Percentiles rank a stretch among this genome's conserved stretches.
These are phyloP conservation scores for Solanum chmielewskii DNA, from an alignment of 257 asterid genomes.

Conservation along the genomic window DNA sequence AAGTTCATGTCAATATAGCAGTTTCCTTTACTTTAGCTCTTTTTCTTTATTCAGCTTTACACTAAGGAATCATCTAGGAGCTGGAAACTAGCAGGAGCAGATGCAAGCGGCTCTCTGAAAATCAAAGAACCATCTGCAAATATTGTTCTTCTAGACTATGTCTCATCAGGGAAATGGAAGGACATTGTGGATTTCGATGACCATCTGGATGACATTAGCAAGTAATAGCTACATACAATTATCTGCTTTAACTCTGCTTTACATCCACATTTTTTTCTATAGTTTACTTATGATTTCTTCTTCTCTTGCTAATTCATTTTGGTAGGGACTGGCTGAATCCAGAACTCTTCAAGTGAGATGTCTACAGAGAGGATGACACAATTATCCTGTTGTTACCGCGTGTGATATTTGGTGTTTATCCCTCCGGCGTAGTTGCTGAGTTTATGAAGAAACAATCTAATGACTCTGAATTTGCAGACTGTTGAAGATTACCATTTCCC, in stretches of 20 bases:
- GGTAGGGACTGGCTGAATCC: slow-evolving; percentile 79
- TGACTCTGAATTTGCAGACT: not conserved
- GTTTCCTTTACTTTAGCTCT: not conserved
- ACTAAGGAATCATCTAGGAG: slow-evolving; percentile 75
- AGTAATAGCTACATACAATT: slow-evolving; percentile 32
- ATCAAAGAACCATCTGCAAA: slow-evolving; percentile 84
- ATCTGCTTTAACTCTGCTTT: not conserved
- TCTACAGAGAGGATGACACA: not conserved
- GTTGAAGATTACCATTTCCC: not conserved
- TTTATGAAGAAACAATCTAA: not conserved
- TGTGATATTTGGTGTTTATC: not conserved
- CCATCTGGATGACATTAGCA: slow-evolving; percentile 90
- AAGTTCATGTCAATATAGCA: not conserved
- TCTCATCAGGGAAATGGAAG: slow-evolving; percentile 80
- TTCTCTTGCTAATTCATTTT: not conserved
- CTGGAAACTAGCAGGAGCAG: slow-evolving; percentile 73
- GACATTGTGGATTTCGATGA: slow-evolving; percentile 75
- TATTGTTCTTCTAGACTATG: slow-evolving; percentile 60
- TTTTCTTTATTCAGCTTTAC: slow-evolving; percentile 34
- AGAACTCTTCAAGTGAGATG: slow-evolving; percentile 46
- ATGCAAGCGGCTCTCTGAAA: slow-evolving; percentile 41
- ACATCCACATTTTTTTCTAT: not conserved
- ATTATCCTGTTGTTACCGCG: not conserved
- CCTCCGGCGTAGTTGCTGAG: not conserved
- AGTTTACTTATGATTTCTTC: not conserved